Conservation (phyloP, 164 flowering plant species). For the Nymphaea colorata region DNA sequence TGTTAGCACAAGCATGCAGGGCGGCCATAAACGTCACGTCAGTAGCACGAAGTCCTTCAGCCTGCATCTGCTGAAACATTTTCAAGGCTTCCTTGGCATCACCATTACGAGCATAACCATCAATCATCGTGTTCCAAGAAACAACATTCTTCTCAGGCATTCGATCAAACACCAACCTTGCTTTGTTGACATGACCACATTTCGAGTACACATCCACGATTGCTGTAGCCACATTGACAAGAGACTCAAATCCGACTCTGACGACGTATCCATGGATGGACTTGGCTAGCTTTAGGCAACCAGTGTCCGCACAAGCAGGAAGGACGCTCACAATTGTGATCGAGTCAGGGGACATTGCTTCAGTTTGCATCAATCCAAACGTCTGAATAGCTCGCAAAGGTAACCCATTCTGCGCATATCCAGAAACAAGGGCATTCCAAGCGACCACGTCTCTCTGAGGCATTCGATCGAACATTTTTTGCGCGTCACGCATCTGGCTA, state of each 20-base stretch:
- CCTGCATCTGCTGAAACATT: slow-evolving; percentile 52
- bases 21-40: slow-evolving; percentile 73
- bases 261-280: slow-evolving; percentile 59
- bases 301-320: slow-evolving; percentile 54
- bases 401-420: slow-evolving; percentile 65
- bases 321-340: slow-evolving; percentile 51
- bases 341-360: slow-evolving; percentile 42
- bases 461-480: slow-evolving; percentile 81
- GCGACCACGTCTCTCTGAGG: slow-evolving; percentile 64
- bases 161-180: slow-evolving; percentile 51
- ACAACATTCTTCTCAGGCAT: slow-evolving; percentile 56
- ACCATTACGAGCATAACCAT: slow-evolving; percentile 62
- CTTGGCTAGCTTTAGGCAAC: slow-evolving; percentile 43
- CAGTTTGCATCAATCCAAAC: slow-evolving; percentile 46
- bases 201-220: slow-evolving; percentile 70
- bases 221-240: slow-evolving; percentile 58
- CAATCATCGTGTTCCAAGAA: slow-evolving; percentile 82
- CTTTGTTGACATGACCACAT: slow-evolving; percentile 41
- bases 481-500: slow-evolving; percentile 42
- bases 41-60: slow-evolving; percentile 45
- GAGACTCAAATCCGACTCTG: slow-evolving; percentile 40
- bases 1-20: slow-evolving; percentile 61
- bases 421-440: slow-evolving; percentile 75
- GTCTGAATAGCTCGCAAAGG: slow-evolving; percentile 44
- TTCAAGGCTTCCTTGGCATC: slow-evolving; percentile 45